Conservation (phyloP, 768 basidiomycete genomes). For the Stropharia rugosoannulata region DNA sequence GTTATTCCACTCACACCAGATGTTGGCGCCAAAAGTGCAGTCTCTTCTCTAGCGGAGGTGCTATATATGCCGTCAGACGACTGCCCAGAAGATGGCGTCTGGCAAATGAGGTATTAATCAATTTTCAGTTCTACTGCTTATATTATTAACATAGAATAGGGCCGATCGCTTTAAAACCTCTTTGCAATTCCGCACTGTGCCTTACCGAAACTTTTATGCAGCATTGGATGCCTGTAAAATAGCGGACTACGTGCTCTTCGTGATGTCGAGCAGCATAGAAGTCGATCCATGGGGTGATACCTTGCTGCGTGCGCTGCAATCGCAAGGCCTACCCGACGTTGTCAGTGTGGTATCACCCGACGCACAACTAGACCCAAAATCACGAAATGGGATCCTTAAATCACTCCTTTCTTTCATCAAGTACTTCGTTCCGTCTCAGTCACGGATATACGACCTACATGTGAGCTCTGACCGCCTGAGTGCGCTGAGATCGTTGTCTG, state of each 20-base stretch:
- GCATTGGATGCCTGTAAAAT: conserved; percentile 84
- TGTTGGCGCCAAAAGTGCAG: conserved; percentile 49
- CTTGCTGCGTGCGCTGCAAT: conserved; percentile 82
- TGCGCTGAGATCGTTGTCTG: conserved; percentile 75
- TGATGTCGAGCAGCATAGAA: conserved; percentile 79
- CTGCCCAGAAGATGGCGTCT: conserved; percentile 52
- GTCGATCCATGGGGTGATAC: conserved; percentile 87
- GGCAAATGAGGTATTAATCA: conserved; percentile 61
- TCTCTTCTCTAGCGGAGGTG: conserved; percentile 56
- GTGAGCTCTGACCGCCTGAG: conserved; percentile 64
- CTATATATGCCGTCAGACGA: conserved; percentile 55
- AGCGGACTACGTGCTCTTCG: conserved; percentile 88
- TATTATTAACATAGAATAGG: conserved; percentile 36
- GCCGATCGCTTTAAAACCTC: conserved; percentile 90
- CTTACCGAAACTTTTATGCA: conserved; percentile 69
- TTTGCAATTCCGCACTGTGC: conserved; percentile 81
- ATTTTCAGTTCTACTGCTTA: neutral
- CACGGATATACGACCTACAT: conserved; percentile 73
- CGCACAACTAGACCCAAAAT: conserved; percentile 54
- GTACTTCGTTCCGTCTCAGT: conserved; percentile 88
- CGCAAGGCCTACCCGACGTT: conserved; percentile 86
- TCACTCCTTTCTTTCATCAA: conserved; percentile 92
- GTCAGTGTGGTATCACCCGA: conserved; percentile 70
- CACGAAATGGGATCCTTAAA: conserved; percentile 69
- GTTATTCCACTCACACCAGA: conserved; percentile 82